Percentiles rank a stretch among this genome's conserved stretches.
Evolutionary conservation across 768 basidiomycete genomes (phyloP).

Genomic region (Hortiboletus campestris): DNA sequence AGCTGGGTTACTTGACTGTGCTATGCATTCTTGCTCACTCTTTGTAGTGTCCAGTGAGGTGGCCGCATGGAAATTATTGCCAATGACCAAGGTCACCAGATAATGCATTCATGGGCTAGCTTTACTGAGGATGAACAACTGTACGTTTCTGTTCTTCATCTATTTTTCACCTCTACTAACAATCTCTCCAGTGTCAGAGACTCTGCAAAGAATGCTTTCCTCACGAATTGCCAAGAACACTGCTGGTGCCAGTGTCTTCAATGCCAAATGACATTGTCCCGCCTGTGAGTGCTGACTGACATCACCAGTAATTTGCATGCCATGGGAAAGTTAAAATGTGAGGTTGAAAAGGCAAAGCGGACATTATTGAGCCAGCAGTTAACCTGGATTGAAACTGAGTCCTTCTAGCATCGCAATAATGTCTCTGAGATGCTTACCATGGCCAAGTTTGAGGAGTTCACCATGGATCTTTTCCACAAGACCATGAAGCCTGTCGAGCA

Average conservation of each 20-base stretch:
- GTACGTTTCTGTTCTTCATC: conserved; percentile 19
- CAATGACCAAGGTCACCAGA: conserved; percentile 87
- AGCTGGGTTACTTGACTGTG: conserved; percentile 27
- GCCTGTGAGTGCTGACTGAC: conserved; percentile 44
- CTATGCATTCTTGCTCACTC: neutral
- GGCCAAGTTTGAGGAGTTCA: conserved; percentile 98
- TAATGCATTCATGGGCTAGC: conserved; percentile 84
- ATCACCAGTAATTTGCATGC: conserved; percentile 77
- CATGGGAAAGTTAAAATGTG: conserved; percentile 88
- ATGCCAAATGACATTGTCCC: conserved; percentile 96
- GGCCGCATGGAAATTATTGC: conserved; percentile 89
- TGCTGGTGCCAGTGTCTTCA: conserved; percentile 55
- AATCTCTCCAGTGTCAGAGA: conserved; percentile 67
- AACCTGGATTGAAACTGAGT: conserved; percentile 92
- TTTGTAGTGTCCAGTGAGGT: conserved; percentile 69
- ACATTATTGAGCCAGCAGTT: conserved; percentile 88
- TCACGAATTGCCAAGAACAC: conserved; percentile 88
- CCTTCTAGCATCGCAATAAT: conserved; percentile 94
- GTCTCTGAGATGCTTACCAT: conserved; percentile 95
- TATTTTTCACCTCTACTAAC: neutral
- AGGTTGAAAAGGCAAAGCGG: conserved; percentile 94
- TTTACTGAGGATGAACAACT: conserved; percentile 80
- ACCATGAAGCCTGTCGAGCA: conserved; percentile 99
- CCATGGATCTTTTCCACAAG: conserved; percentile 98
- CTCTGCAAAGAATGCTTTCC: conserved; percentile 93